Base-by-base conservation (phyloP, 345 rosid species). In the Mangifera indica region DNA sequence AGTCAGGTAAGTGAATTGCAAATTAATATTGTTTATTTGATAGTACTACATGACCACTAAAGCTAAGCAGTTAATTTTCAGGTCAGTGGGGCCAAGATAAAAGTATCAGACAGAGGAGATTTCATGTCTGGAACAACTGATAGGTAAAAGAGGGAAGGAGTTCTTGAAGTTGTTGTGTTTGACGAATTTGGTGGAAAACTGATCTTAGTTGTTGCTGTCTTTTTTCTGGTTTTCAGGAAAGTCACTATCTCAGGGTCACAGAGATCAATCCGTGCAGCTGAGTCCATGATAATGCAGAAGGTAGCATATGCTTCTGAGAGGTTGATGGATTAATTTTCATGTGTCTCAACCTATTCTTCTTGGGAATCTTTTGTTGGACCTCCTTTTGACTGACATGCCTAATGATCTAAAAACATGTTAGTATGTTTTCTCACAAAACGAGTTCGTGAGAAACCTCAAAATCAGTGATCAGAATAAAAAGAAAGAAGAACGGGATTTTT, bases 51-150 rank as follows among this genome's bases (percentile, higher is more conserved):
- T 44, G 37, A 18, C 58, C 46, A 63, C 81, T 70, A 32, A 83
- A 51, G 12, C 37, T 15, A 34, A 54, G 67, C 18, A 13, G 69
- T 52, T 26, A 52, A 64, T 65, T 64, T 62, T 69, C 92, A 95
- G 99, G 87, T 84, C 67, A 93, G 88, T n/a, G 97, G 99, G 72
- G 95, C 99, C 66, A 80, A 89, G 79, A 84, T 96, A 74, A 96
- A 96, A 75, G 90, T 96, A 83, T 93, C 98, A 21, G 99, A 96
- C 67, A 80, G 95, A 82, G 99, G 98, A 3, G 98, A 96, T 85
- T 96, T 89, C 87, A 77, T 93, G 78, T 79, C 98, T 60, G 99
- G 97, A 82, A 96, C 98, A 58, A 84, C 73, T 20, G 95, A 96
- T 66, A 89, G 99, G 99, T 96, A 86, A 9, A 49, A 45, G 44